These are phyloP conservation scores for Porphyrellus cyaneotinctus DNA, from an alignment of 768 basidiomycete genomes.

Conservation along the genomic window DNA sequence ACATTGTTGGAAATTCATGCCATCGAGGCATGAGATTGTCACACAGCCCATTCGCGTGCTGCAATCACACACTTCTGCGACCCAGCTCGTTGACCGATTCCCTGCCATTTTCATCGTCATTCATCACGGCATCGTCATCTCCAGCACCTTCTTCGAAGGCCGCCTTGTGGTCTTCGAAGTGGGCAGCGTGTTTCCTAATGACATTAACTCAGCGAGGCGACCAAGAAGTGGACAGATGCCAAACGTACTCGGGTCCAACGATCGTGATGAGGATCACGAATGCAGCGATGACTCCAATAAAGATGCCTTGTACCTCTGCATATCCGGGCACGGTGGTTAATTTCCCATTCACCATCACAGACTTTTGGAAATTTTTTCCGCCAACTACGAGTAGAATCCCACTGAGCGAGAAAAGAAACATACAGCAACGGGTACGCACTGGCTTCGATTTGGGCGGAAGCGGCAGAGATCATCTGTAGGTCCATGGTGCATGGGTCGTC, in stretches of 20 bases:
- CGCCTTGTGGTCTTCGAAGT: conserved; percentile 79
- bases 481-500: not conserved
- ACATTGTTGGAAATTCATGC: not conserved
- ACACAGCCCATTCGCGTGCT: not conserved
- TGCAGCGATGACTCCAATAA: conserved; percentile 77
- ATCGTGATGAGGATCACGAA: conserved; percentile 74
- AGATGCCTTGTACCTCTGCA: conserved; percentile 77
- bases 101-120: conserved; percentile 14
- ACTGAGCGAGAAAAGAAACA: not conserved
- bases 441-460: conserved; percentile 79
- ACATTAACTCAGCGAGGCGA: not conserved
- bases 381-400: conserved; percentile 42
- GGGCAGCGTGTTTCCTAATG: conserved; percentile 64
- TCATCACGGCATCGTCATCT: conserved; percentile 41
- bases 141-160: conserved; percentile 77
- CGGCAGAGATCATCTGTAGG: conserved; percentile 58
- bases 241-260: conserved; percentile 73
- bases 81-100: conserved; percentile 10
- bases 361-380: conserved; percentile 52
- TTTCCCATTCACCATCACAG: conserved; percentile 40
- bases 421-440: conserved; percentile 34
- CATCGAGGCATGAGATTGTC: conserved; percentile 1
- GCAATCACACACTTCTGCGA: conserved; percentile 3
- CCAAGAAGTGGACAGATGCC: not conserved
- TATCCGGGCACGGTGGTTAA: conserved; percentile 54